Base-by-base conservation (phyloP, 164 flowering plant species). In the Vitis amurensis region DNA sequence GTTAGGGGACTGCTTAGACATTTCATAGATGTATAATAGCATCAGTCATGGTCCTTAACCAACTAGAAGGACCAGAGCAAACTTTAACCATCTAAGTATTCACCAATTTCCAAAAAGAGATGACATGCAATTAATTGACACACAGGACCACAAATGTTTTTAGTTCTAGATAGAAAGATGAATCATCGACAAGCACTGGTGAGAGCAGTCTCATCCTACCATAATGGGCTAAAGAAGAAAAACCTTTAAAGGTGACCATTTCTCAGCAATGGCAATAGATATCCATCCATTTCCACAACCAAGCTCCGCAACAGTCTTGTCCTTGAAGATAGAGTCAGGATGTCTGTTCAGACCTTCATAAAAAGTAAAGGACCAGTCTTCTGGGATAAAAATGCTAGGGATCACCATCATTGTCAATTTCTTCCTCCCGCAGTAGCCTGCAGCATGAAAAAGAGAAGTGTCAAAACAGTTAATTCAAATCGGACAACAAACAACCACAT, bases 201-300 rank as follows among this genome's bases (percentile, higher is more conserved):
- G 7, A 3, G 44, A 3, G 44, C 44, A 37, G 44, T 37, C 44
- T 37, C 7, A 37, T 37, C 44, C 44, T 6, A 37, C 44, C 44
- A 37, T 37, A 37, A 37, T 37, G 7, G 44, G 44, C 44, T 16
- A 61, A 30, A 56, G 29, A 29, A 29, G 60, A 6, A 65, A 23
- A 64, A 92, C 99, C 98, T 95, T 95, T 5, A 67, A 81, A 56
- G 99, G 99, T 56, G 79, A 78, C 97, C 98, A 95, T 68, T 95
- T 95, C 61, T 88, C 94, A 69, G 98, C 97, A 65, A 93, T 89
- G 37, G 97, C 99, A 71, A 95, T 93, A 61, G 98, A 82, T 78
- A 93, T 93, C 99, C 99, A 95, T 62, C 99, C 98, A 84, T 95
- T 95, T 51, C 99, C 98, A 77, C 99, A 95, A 11, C 99, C 99